phyloP scores from a whole-genome alignment of 23 red algal genomes.

The Pyropia haitanensis region DNA sequence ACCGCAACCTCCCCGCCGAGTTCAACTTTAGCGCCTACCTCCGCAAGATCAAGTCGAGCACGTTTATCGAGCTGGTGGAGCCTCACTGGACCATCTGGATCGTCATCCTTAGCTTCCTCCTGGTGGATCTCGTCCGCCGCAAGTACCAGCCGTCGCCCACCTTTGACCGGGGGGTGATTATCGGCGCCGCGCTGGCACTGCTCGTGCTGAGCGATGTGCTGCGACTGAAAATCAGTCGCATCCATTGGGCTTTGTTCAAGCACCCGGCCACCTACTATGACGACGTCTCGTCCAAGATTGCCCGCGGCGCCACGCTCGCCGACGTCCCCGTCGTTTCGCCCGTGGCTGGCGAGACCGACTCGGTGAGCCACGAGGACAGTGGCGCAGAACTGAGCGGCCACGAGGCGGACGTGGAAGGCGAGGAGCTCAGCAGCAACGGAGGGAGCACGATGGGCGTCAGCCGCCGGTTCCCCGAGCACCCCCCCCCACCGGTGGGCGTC shows the following conservation, averaged over 20 bases:
- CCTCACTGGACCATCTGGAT: conserved; percentile 4
- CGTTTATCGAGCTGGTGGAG: conserved; percentile 13
- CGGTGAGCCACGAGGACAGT: background rate
- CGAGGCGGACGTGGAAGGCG: background rate
- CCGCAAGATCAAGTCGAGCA: conserved; percentile 7
- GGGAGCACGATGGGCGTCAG: background rate
- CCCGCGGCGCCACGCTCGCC: background rate
- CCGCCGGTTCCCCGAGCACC: background rate
- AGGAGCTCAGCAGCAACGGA: background rate
- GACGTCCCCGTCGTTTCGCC: background rate
- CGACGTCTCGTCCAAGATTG: background rate
- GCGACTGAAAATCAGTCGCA: background rate
- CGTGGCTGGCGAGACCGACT: background rate
- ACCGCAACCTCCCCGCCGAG: conserved; percentile 7
- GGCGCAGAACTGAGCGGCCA: background rate
- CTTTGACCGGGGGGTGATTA: background rate
- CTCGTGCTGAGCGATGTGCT: background rate
- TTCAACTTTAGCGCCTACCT: conserved; percentile 11
- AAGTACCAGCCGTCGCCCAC: background rate
- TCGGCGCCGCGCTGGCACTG: background rate
- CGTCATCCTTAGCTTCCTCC: background rate
- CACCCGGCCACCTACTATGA: conserved; percentile 4
- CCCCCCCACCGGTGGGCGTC: background rate
- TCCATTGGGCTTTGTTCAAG: background rate
- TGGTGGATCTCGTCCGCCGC: conserved; percentile 1